These are phyloP conservation scores for Hymenoscyphus repandus DNA, from an alignment of 2,329 filamentous ascomycete genomes.

Conservation along the genomic window DNA sequence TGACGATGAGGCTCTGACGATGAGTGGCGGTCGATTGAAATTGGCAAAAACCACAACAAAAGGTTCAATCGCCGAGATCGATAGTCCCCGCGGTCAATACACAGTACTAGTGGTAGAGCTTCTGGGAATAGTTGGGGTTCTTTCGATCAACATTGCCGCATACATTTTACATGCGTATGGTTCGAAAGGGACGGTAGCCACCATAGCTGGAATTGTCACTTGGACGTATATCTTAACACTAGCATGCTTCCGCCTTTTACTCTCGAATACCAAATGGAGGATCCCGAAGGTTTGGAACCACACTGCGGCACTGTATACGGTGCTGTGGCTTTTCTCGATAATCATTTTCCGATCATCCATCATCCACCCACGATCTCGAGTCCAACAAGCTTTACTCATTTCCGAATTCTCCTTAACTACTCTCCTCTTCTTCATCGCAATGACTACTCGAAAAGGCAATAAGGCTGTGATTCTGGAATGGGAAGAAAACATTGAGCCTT, in stretches of 20 bases:
- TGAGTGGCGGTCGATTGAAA: conserved; percentile 51
- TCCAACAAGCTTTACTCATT: conserved; percentile 61
- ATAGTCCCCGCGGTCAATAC: conserved; percentile 70
- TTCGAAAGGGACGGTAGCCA: conserved; percentile 51
- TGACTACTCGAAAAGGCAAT: conserved; percentile 87
- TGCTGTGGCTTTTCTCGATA: conserved; percentile 73
- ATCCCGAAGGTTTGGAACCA: conserved; percentile 85
- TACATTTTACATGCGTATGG: conserved; percentile 58
- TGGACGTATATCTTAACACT: conserved; percentile 81
- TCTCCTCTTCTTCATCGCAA: conserved; percentile 67
- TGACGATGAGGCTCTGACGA: conserved; percentile 49
- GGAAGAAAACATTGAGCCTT: conserved; percentile 82
- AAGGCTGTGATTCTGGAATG: conserved; percentile 83
- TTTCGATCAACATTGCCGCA: conserved; percentile 63
- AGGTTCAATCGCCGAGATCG: conserved; percentile 63
- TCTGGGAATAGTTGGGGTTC: conserved; percentile 64
- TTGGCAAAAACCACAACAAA: conserved; percentile 57
- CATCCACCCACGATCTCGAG: conserved; percentile 64
- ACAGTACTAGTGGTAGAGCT: conserved; percentile 69
- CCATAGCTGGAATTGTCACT: conserved; percentile 61
- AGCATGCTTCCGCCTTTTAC: conserved; percentile 65
- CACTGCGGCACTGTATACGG: conserved; percentile 75
- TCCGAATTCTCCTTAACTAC: conserved; percentile 70
- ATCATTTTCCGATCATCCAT: conserved; percentile 80
- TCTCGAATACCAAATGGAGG: conserved; percentile 58